Percentiles rank a stretch among this genome's conserved stretches.
These are phyloP conservation scores for Pythium utonaiense DNA, from an alignment of 352 stramenopile genomes.

Conservation along the genomic window DNA sequence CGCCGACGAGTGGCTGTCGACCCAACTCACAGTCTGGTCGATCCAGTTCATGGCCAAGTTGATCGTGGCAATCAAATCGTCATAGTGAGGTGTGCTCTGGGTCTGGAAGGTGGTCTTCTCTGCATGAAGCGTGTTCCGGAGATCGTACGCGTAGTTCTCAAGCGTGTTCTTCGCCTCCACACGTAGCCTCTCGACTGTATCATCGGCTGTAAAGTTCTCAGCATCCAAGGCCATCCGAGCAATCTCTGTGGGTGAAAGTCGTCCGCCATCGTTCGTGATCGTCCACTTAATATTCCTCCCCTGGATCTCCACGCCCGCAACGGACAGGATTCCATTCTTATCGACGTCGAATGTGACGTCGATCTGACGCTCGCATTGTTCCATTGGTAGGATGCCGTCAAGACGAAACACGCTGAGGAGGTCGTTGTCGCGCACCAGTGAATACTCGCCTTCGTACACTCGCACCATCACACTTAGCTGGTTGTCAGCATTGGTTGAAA, in stretches of 20 bases:
- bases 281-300: constrained; percentile 97
- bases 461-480: constrained; percentile 88
- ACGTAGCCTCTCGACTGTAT: constrained; percentile 96
- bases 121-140: constrained; percentile 93
- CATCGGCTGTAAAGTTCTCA: constrained; percentile 98
- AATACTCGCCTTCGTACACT: constrained; percentile 98
- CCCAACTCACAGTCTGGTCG: too few species aligned
- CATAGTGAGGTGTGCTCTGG: constrained; percentile 92
- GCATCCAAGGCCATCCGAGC: constrained; percentile 98
- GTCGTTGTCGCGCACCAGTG: constrained; percentile 99
- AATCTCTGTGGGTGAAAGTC: constrained; percentile 98
- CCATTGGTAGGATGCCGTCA: constrained; percentile 95
- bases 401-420: constrained; percentile 99
- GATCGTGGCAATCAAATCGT: constrained; percentile 97
- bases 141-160: constrained; percentile 96
- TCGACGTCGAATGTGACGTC: constrained; percentile 99
- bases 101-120: constrained; percentile 95
- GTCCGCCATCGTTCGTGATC: constrained; percentile 98
- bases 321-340: constrained; percentile 98
- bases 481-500: constrained; percentile 99
- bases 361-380: constrained; percentile 98
- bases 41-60: too few species aligned
- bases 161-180: constrained; percentile 97
- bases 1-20: constrained; percentile 98
- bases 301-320: constrained; percentile 97